Percentiles rank a stretch among this genome's conserved stretches.
Conservation (phyloP, 768 basidiomycete genomes). For the Leccinum subgranulosum region DNA sequence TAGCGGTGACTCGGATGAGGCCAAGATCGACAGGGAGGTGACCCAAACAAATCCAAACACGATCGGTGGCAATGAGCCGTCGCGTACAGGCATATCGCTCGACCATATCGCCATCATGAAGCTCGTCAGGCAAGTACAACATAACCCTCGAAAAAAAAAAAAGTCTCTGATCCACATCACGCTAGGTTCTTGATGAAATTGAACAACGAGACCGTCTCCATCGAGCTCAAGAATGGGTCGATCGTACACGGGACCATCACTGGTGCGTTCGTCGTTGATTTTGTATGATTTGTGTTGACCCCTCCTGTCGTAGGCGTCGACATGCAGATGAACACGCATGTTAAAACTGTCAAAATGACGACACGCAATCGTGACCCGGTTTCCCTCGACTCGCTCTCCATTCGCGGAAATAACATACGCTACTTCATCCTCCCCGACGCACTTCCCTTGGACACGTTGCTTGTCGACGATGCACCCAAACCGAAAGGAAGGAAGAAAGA, state of each 20-base stretch:
- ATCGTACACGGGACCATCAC: constrained; percentile 96
- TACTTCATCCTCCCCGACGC: constrained; percentile 99
- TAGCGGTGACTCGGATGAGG: neutral
- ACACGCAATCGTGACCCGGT: constrained; percentile 84
- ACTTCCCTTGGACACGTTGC: constrained; percentile 90
- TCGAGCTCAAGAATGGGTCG: constrained; percentile 98
- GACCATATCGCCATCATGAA: constrained; percentile 54
- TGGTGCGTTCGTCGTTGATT: constrained; percentile 48
- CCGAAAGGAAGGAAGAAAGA: constrained; percentile 93
- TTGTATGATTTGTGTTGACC: neutral
- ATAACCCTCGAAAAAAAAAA: constrained; percentile 9
- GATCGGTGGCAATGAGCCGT: constrained; percentile 12
- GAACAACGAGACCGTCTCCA: constrained; percentile 98
- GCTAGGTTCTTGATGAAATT: constrained; percentile 97
- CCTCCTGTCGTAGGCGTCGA: constrained; percentile 71
- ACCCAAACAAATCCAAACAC: constrained; percentile 23
- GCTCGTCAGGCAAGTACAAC: constrained; percentile 65
- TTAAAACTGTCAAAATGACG: constrained; percentile 98
- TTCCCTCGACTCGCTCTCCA: constrained; percentile 85
- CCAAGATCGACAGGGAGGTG: neutral
- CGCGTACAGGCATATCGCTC: constrained; percentile 18
- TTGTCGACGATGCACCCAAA: constrained; percentile 97
- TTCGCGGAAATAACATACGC: constrained; percentile 95
- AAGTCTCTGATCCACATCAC: constrained; percentile 15
- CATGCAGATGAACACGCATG: constrained; percentile 99